Evolutionary conservation across 2,329 filamentous ascomycete genomes (phyloP), one percentile per base, ranked within the genome.

Genomic region (Raffaelea albimanens): DNA sequence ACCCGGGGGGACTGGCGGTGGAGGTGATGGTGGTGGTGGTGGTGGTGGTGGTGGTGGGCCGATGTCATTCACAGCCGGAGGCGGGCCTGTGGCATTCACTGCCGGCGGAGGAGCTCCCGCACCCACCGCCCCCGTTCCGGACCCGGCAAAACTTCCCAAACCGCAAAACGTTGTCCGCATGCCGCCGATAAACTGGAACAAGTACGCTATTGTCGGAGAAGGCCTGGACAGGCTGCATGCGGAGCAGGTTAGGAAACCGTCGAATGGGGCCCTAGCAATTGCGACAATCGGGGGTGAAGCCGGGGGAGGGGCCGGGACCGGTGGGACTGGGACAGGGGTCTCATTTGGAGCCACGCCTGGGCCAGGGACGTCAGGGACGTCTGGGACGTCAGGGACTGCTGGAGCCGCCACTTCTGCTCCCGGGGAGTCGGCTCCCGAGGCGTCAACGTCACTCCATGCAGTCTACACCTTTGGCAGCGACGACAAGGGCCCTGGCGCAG

Each of bases 131-230:
- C 22, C 29, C n/a, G 29, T 50, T 1, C 44, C 46, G 7, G 47
- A 55, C 45, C 48, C 48, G 3, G 38, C 31, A n/a, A 29, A 54
- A 67, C 76, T 96, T 14, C 90, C 90, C 0, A 76, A 75, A 14
- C 80, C 86, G 7, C 91, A 96, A 63, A 85, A 85, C 56, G 71
- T 97, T 1, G 83, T 94, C 22, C 82, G 90, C 38, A 88, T 83
- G 67, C 91, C 91, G 9, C 85, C 87, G 9, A 83, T 97, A 59
- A 95, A 96, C 68, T 97, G 91, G 91, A 80, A 82, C 13, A 90
- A 95, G 61, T 97, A 97, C 63, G 87, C 87, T 56, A 75, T 96
- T n/a, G 81, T 93, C 3, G 90, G 88, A 43, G 83, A 87, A 50
- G 80, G 87, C 2, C 72, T 96, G 33, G 88, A 96, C 63, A 85